Percentiles rank a stretch among this genome's conserved stretches.
Conservation (phyloP, 768 basidiomycete species). For the Boletus pseudopeckii region DNA sequence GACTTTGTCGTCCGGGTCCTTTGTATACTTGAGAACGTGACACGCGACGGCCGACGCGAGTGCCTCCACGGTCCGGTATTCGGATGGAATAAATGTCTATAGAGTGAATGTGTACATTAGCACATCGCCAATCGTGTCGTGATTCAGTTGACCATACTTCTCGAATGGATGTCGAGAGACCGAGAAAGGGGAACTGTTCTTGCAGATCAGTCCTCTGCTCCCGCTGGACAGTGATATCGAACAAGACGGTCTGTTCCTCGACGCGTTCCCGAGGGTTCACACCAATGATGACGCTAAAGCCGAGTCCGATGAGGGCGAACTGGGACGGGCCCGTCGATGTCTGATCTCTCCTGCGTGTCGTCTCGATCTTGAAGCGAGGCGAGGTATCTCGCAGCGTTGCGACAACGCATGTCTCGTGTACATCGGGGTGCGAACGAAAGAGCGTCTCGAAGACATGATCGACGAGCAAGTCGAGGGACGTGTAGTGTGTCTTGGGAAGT, state of each 20-base stretch:
- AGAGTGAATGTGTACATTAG: background rate
- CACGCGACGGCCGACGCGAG: constrained; percentile 56
- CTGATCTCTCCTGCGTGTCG: constrained; percentile 27
- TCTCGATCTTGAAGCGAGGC: constrained; percentile 42
- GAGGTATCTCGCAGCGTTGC: constrained; percentile 48
- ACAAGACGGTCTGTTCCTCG: constrained; percentile 57
- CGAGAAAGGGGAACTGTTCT: constrained; percentile 11
- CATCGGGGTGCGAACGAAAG: constrained; percentile 32
- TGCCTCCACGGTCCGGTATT: constrained; percentile 66
- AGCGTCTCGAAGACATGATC: constrained; percentile 39
- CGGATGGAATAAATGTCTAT: constrained; percentile 47
- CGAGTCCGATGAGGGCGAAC: constrained; percentile 37
- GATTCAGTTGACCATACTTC: background rate
- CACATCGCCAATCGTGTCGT: background rate
- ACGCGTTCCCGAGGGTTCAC: constrained; percentile 63
- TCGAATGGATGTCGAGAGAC: constrained; percentile 34
- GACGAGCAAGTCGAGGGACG: constrained; percentile 46
- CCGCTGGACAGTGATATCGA: constrained; percentile 43
- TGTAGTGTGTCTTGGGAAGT: constrained; percentile 30
- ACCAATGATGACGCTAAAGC: constrained; percentile 59
- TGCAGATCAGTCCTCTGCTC: background rate
- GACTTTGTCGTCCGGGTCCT: constrained; percentile 28
- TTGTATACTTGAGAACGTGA: constrained; percentile 37
- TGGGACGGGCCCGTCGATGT: constrained; percentile 18
- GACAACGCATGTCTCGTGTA: constrained; percentile 40